Conservation (phyloP, 2,329 filamentous ascomycete genomes). For the Trichoderma guizhouense region DNA sequence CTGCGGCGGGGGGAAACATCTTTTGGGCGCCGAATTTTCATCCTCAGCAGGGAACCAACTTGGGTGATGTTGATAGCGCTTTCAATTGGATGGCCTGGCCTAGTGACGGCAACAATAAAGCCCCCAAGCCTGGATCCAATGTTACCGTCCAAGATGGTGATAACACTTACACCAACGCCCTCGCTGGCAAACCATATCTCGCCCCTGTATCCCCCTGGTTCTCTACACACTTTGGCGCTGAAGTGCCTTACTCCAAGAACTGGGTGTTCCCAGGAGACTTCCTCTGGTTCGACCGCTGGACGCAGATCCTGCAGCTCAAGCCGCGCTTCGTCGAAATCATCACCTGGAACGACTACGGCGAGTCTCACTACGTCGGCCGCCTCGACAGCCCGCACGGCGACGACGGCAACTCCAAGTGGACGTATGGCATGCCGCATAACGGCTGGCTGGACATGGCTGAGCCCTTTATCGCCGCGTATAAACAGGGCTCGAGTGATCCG, state of each 20-base stretch:
- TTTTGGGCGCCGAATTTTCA: slow-evolving; percentile 51
- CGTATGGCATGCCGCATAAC: slow-evolving; percentile 45
- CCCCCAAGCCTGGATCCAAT: slow-evolving; percentile 38
- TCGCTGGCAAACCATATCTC: slow-evolving; percentile 46
- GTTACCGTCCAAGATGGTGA: slow-evolving; percentile 43
- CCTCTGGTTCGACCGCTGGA: slow-evolving; percentile 59
- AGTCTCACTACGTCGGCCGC: slow-evolving; percentile 53
- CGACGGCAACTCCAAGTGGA: slow-evolving; percentile 48
- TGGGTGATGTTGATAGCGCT: slow-evolving; percentile 43
- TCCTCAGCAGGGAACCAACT: slow-evolving; percentile 33
- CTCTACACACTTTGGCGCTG: slow-evolving; percentile 44
- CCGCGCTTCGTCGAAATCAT: slow-evolving; percentile 48
- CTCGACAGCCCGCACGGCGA: slow-evolving; percentile 42
- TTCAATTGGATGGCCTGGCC: slow-evolving; percentile 47
- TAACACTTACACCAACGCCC: slow-evolving; percentile 32
- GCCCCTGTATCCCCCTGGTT: slow-evolving; percentile 45
- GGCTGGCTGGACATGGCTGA: slow-evolving; percentile 51
- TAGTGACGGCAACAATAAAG: slow-evolving; percentile 46
- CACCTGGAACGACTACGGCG: slow-evolving; percentile 50
- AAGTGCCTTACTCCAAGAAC: slow-evolving; percentile 36
- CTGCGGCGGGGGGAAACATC: slow-evolving; percentile 41
- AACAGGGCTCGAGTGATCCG: slow-evolving; percentile 37
- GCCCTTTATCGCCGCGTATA: slow-evolving; percentile 49
- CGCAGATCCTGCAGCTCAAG: slow-evolving; percentile 40
- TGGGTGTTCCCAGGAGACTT: slow-evolving; percentile 58